Conservation (phyloP, 1,284 basidiomycete genomes). For the Gymnopus androsaceus region DNA sequence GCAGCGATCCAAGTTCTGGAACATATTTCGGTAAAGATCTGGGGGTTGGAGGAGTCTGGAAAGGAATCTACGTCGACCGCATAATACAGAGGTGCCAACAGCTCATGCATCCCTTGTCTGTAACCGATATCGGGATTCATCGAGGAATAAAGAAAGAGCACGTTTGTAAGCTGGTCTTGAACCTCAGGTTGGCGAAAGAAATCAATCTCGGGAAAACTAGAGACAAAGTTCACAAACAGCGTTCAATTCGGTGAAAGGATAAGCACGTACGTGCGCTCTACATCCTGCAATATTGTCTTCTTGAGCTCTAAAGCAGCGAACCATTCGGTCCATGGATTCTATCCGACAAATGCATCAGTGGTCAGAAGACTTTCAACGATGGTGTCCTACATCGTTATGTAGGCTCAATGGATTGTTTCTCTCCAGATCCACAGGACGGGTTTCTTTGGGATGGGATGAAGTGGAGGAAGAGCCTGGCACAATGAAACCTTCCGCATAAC, state of each 20-base stretch:
- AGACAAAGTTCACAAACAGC: constrained; percentile 8
- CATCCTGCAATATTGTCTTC: constrained; percentile 87
- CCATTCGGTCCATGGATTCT: constrained; percentile 95
- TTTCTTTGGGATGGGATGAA: constrained; percentile 35
- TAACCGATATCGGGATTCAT: constrained; percentile 84
- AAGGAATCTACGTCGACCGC: constrained; percentile 83
- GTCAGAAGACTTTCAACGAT: background rate
- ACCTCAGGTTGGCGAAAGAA: constrained; percentile 81
- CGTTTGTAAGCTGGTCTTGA: constrained; percentile 79
- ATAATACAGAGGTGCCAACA: constrained; percentile 83
- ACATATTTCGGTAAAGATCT: constrained; percentile 58
- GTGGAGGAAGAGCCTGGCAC: constrained; percentile 51
- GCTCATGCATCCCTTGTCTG: constrained; percentile 93
- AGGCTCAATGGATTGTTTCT: constrained; percentile 86
- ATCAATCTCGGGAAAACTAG: constrained; percentile 78
- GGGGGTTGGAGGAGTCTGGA: constrained; percentile 33
- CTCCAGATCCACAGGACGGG: constrained; percentile 47
- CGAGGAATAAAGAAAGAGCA: constrained; percentile 81
- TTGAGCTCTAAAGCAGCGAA: constrained; percentile 85
- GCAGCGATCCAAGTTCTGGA: constrained; percentile 72
- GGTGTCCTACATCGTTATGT: constrained; percentile 66
- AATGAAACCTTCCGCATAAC: constrained; percentile 67
- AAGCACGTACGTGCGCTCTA: constrained; percentile 79
- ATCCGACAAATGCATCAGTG: constrained; percentile 2
- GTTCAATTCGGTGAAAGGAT: constrained; percentile 7